Conservation (phyloP, 2,329 filamentous ascomycete species). For the Penicillium expansum region DNA sequence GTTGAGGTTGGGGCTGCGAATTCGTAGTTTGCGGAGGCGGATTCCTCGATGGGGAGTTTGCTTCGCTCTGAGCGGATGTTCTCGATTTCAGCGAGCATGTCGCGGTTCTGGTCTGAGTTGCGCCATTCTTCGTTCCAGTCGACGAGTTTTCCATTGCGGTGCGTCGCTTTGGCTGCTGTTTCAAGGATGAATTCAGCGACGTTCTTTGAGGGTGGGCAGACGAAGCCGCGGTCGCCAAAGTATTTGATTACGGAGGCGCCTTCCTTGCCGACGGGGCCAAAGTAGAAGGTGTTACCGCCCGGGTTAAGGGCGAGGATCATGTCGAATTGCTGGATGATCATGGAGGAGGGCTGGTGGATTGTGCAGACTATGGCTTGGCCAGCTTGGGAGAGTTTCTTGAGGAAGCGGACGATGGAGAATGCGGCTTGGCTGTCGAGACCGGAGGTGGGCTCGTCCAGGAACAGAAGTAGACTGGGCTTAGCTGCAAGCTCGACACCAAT, state of each 20-base stretch:
- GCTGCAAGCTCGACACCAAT: slow-evolving; percentile 72
- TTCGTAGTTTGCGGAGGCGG: slow-evolving; percentile 46
- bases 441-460: slow-evolving; percentile 70
- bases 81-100: slow-evolving; percentile 63
- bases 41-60: slow-evolving; percentile 46
- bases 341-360: slow-evolving; percentile 69
- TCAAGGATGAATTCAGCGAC: slow-evolving; percentile 66
- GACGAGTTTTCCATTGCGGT: slow-evolving; percentile 55
- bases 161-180: slow-evolving; percentile 58
- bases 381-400: slow-evolving; percentile 64
- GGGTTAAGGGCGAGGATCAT: slow-evolving; percentile 69
- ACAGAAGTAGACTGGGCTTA: slow-evolving; percentile 64
- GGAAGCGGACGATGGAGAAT: slow-evolving; percentile 65
- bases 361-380: slow-evolving; percentile 72
- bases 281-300: slow-evolving; percentile 70
- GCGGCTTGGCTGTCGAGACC: slow-evolving; percentile 69
- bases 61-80: slow-evolving; percentile 59
- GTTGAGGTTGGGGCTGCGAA: slow-evolving; percentile 64
- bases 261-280: slow-evolving; percentile 67
- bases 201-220: slow-evolving; percentile 65
- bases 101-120: slow-evolving; percentile 59
- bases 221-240: slow-evolving; percentile 63
- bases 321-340: slow-evolving; percentile 70
- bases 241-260: slow-evolving; percentile 65
- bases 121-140: slow-evolving; percentile 77